These are phyloP conservation scores for Auriculariales sp. DNA, from an alignment of 768 basidiomycete genomes.

Conservation along the genomic window DNA sequence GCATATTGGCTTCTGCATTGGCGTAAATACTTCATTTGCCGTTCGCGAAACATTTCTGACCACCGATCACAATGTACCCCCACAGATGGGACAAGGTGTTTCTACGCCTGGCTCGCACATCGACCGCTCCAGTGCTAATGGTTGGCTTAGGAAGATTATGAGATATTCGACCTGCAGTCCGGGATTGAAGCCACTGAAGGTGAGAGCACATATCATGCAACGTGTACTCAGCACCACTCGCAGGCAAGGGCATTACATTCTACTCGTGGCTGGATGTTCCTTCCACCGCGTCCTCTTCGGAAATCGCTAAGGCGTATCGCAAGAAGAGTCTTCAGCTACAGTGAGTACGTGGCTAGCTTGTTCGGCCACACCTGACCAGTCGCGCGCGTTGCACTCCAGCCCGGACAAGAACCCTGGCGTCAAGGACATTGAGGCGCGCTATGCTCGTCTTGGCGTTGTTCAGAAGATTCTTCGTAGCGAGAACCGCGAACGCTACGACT, in stretches of 20 bases:
- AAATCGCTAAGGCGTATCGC: conserved; percentile 83
- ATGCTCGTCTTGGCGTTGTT: conserved; percentile 83
- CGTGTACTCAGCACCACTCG: neutral
- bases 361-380: neutral
- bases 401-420: conserved; percentile 91
- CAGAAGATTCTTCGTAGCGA: conserved; percentile 71
- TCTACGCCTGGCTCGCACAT: neutral
- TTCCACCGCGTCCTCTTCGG: conserved; percentile 51
- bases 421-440: conserved; percentile 73
- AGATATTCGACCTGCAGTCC: conserved; percentile 88
- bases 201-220: conserved; percentile 9
- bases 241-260: conserved; percentile 83
- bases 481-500: conserved; percentile 56
- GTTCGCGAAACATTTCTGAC: no score
- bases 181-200: conserved; percentile 74
- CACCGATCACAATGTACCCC: no score
- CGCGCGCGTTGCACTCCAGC: conserved; percentile 24
- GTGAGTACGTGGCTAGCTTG: conserved; percentile 30
- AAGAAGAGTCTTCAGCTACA: conserved; percentile 83
- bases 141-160: conserved; percentile 68
- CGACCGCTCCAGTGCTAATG: neutral
- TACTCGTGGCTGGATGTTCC: conserved; percentile 87
- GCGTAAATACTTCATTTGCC: no score
- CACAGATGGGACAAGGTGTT: conserved; percentile 8
- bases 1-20: conserved; percentile 2